These are phyloP conservation scores for Zymoseptoria tritici DNA, from an alignment of 2,329 filamentous ascomycete genomes.

Conservation along the genomic window DNA sequence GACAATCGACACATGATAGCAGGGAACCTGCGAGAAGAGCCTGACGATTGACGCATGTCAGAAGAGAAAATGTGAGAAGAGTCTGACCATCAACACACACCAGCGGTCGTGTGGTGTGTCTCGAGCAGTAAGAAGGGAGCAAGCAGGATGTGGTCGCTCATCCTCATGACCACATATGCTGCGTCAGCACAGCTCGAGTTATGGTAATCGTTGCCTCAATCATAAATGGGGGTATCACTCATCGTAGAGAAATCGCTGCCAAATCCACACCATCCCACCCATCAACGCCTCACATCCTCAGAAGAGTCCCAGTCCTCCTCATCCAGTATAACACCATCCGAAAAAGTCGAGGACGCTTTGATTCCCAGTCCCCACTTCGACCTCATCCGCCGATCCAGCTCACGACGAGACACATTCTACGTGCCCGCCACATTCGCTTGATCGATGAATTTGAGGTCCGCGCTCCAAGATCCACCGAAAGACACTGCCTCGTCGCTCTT, in stretches of 20 bases:
- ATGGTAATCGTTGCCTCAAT: neutral
- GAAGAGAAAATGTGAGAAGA: no score
- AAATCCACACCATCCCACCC: neutral
- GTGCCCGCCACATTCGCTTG: neutral
- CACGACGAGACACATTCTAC: neutral
- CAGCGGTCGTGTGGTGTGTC: no score
- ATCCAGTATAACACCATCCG: neutral
- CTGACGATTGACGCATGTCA: no score
- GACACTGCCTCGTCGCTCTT: constrained; percentile 76
- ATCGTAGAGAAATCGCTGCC: neutral
- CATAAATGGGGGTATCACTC: neutral
- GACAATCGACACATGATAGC: no score
- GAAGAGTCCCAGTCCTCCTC: neutral
- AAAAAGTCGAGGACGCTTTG: neutral
- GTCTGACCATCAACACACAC: no score
- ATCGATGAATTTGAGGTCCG: constrained; percentile 38
- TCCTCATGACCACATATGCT: neutral
- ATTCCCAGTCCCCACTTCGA: neutral
- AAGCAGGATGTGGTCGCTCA: no score
- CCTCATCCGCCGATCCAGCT: neutral
- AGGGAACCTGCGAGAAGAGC: no score
- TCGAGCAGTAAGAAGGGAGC: no score
- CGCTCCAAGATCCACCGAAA: constrained; percentile 80
- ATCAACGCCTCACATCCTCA: neutral
- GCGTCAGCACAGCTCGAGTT: neutral